phyloP scores from a whole-genome alignment of 768 basidiomycete species.

The Tubosaeta sp. region DNA sequence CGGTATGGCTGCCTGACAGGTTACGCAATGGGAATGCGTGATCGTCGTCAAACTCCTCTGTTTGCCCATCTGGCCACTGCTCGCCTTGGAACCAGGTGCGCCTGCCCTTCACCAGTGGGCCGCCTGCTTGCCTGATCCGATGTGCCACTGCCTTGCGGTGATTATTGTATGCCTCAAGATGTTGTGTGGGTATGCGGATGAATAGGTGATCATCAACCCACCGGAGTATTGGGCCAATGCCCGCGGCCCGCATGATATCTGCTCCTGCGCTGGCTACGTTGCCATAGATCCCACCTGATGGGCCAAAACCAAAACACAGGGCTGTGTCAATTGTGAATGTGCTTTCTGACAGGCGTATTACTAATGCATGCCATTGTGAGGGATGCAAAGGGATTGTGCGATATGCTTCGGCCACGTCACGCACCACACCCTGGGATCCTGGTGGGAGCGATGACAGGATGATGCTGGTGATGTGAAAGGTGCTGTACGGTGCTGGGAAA shows the following conservation, averaged over 20 bases:
- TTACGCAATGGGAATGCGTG: rapidly evolving
- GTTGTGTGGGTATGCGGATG: no score
- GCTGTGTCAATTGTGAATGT: constrained; percentile 18
- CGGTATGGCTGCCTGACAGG: no score
- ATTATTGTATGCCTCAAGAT: no score
- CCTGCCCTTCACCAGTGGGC: no score
- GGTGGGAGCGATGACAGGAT: no score
- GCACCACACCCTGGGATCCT: no score
- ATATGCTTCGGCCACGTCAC: not conserved
- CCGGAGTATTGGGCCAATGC: constrained; percentile 21
- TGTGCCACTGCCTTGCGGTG: no score
- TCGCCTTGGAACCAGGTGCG: no score
- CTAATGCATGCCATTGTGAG: not conserved
- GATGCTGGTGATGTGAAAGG: no score
- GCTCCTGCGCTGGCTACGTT: constrained; percentile 18
- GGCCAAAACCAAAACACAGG: constrained; percentile 21
- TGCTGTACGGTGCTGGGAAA: no score
- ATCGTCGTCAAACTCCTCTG: not conserved
- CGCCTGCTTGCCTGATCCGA: no score
- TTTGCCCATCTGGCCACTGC: not conserved
- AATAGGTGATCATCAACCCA: constrained; percentile 35
- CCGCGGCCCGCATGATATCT: constrained; percentile 2
- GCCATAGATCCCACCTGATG: constrained; percentile 26
- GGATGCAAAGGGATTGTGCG: not conserved
- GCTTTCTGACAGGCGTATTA: not conserved